Conservation (phyloP, 1,139 yeast genomes). For the Pichia sp. region DNA sequence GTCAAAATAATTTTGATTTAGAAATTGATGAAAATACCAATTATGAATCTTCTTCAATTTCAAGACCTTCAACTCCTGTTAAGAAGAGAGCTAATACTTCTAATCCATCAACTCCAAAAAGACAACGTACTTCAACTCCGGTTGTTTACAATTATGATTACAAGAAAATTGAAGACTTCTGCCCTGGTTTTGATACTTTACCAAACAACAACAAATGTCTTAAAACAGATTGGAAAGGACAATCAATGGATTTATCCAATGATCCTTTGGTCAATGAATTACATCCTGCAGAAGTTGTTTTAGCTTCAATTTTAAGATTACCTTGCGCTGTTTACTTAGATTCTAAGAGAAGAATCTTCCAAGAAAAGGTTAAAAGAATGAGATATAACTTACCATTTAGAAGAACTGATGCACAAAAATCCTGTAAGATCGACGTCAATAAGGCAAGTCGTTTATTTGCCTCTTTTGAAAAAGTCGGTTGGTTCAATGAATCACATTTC, state of each 20-base stretch:
- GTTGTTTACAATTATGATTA: conserved; percentile 56
- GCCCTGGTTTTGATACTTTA: conserved; percentile 65
- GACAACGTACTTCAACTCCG: conserved; percentile 32
- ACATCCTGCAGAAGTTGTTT: conserved; percentile 88
- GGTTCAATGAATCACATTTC: conserved; percentile 84
- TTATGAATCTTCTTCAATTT: conserved; percentile 15
- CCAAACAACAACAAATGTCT: conserved; percentile 70
- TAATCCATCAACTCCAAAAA: conserved; percentile 33
- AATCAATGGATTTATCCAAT: conserved; percentile 82
- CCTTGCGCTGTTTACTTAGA: conserved; percentile 89
- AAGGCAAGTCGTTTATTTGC: conserved; percentile 92
- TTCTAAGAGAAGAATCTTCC: conserved; percentile 85
- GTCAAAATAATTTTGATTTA: conserved; percentile 35
- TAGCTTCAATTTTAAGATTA: conserved; percentile 86
- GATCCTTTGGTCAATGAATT: conserved; percentile 73
- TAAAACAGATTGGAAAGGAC: conserved; percentile 97
- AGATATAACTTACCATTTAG: conserved; percentile 81
- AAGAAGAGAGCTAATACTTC: conserved; percentile 37
- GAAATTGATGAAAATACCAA: conserved; percentile 23
- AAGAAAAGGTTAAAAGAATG: conserved; percentile 80
- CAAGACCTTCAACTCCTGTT: conserved; percentile 35
- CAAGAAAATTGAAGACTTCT: conserved; percentile 63
- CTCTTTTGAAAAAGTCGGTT: conserved; percentile 92
- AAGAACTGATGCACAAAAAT: conserved; percentile 97
- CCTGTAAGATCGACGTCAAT: conserved; percentile 95